Evolutionary conservation across 495 filamentous ascomycete species (phyloP), one percentile per base, ranked within the genome.

Genomic region (Trichocladium uniseriatum): DNA sequence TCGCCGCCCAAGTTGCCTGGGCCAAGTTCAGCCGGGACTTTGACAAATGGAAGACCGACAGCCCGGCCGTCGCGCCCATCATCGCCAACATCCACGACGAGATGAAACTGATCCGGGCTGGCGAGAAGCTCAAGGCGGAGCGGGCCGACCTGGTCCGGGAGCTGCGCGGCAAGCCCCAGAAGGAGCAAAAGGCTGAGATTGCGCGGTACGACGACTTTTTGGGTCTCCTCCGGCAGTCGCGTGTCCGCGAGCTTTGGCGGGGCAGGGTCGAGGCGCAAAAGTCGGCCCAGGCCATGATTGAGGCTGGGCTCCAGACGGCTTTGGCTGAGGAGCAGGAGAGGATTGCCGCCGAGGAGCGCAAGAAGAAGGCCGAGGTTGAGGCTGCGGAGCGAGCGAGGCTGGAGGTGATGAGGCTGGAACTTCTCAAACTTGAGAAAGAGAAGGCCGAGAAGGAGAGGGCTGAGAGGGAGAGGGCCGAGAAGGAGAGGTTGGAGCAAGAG

Each of bases 401-500:
- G n/a, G n/a, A n/a, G n/a, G n/a, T n/a, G n/a, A n/a, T n/a, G n/a
- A n/a, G n/a, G n/a, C n/a, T n/a, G n/a, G n/a, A n/a, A n/a, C n/a
- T n/a, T n/a, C n/a, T n/a, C n/a, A n/a, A n/a, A n/a, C n/a, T n/a
- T n/a, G n/a, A n/a, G n/a, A n/a, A n/a, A n/a, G n/a, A n/a, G n/a
- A n/a, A n/a, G n/a, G n/a, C n/a, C n/a, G n/a, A 10, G 8, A 1
- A 5, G 15, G 18, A 45, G 49, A 29, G 22, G 43, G 29, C 19
- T n/a, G 35, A 52, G 36, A 36, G 24, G 19, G 21, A 11, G 14
- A 6, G 31, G 28, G 14, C 15, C 6, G 28, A 35, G 24, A 15
- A 45, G 19, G 28, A 45, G 49, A 45, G 43, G 15, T 24, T 6
- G 6, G 43, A 40, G 38, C 36, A 52, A 20, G 19, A n/a, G n/a